These are phyloP conservation scores for Cynanchum wilfordii DNA, from an alignment of 257 asterid genomes.

Conservation along the genomic window DNA sequence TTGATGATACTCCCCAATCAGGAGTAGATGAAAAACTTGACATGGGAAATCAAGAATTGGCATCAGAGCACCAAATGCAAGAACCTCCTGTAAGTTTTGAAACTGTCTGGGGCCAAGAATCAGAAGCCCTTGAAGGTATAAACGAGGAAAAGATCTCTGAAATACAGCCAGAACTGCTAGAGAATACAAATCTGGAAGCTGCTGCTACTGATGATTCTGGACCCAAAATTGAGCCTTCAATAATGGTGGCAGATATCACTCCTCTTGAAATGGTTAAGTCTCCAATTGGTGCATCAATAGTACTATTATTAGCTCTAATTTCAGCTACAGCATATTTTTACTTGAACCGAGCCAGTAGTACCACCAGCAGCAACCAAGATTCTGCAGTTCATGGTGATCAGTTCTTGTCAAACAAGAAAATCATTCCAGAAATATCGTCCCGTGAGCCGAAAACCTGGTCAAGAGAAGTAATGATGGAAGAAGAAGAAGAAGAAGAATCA, in stretches of 20 bases:
- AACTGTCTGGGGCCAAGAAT: conserved; percentile 1
- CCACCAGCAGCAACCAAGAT: neutral
- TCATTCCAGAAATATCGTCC: neutral
- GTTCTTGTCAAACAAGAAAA: conserved; percentile 15
- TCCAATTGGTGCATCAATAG: conserved; percentile 16
- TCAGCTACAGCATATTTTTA: conserved; percentile 29
- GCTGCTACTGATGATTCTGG: conserved; percentile 11
- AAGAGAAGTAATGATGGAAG: conserved; percentile 23
- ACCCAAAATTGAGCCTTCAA: conserved; percentile 12
- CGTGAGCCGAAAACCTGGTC: conserved; percentile 21
- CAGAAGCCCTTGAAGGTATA: conserved; percentile 20
- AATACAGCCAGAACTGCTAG: conserved; percentile 20
- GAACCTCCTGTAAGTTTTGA: conserved; percentile 9
- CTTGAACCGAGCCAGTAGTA: conserved; percentile 21
- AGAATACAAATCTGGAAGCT: conserved; percentile 1
- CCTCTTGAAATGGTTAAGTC: conserved; percentile 11
- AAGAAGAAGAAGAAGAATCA: conserved; percentile 29
- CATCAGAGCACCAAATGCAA: neutral
- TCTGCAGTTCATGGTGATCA: conserved; percentile 14
- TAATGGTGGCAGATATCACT: conserved; percentile 11
- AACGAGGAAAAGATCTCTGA: conserved; percentile 13
- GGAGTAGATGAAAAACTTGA: too few species aligned
- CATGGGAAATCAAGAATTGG: neutral
- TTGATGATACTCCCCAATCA: too few species aligned
- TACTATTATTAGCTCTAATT: conserved; percentile 26